Percentiles rank a stretch among this genome's conserved stretches.
Evolutionary conservation across 2,329 filamentous ascomycete genomes (phyloP).

Genomic region (Aspergillus eucalypticola): DNA sequence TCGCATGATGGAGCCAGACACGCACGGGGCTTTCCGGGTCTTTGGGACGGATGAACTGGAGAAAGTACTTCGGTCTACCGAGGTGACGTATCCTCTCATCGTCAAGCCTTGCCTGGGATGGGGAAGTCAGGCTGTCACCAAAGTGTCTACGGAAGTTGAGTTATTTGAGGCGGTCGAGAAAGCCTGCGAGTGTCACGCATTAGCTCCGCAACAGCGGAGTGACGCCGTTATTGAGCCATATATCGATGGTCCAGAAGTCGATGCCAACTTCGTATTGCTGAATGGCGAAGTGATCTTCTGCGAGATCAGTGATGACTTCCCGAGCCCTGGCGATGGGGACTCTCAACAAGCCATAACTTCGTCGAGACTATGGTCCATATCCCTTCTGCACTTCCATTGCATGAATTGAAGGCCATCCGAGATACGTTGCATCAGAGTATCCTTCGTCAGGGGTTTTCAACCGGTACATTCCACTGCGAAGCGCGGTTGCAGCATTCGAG

Average conservation of each 20-base stretch:
- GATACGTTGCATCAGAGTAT: background rate
- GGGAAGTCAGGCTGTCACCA: too few species aligned
- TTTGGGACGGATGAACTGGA: background rate
- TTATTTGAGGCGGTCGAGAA: background rate
- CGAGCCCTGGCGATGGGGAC: conserved; percentile 8
- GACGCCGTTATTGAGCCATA: conserved; percentile 15
- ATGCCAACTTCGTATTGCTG: conserved; percentile 19
- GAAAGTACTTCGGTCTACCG: background rate
- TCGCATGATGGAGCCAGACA: background rate
- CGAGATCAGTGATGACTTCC: conserved; percentile 19
- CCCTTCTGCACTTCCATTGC: conserved; percentile 1
- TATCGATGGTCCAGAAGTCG: conserved; percentile 18
- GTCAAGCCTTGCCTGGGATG: conserved; percentile 6
- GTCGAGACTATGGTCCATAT: background rate
- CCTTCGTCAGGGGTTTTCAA: background rate
- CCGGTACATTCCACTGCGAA: conserved; percentile 12
- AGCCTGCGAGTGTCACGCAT: background rate
- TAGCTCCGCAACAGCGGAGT: background rate
- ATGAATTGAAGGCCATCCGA: background rate
- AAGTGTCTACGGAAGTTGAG: background rate
- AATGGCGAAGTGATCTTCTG: conserved; percentile 18
- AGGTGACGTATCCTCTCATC: background rate
- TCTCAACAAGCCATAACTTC: background rate
- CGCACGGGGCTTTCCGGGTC: background rate
- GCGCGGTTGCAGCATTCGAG: conserved; percentile 9